phyloP scores from a whole-genome alignment of 139 green algal species.

The Trebouxia sp. region DNA sequence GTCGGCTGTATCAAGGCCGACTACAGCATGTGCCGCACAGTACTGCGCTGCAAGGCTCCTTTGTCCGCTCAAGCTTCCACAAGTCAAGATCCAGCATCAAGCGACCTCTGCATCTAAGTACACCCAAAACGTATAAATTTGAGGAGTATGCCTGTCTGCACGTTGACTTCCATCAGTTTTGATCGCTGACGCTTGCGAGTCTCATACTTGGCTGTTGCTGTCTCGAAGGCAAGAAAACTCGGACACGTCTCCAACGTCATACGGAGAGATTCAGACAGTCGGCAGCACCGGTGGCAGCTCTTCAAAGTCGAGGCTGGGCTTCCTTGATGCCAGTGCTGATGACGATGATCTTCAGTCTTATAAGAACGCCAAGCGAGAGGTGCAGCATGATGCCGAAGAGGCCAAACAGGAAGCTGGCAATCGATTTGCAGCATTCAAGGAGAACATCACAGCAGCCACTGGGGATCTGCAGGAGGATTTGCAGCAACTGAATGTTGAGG shows the following conservation, averaged over 20 bases:
- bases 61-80: neutral
- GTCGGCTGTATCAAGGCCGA: too few species aligned
- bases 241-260: neutral
- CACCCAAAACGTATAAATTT: constrained; percentile 9
- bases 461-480: constrained; percentile 3
- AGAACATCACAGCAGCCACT: neutral
- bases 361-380: neutral
- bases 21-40: neutral
- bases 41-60: neutral
- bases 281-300: neutral
- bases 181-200: neutral
- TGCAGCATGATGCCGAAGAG: neutral
- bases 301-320: neutral
- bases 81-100: neutral
- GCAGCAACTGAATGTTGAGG: neutral
- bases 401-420: neutral
- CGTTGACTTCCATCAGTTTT: neutral
- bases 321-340: neutral
- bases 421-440: neutral
- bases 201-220: neutral
- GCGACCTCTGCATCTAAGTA: neutral
- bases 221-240: constrained; percentile 1
- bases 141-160: neutral
- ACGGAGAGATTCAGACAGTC: neutral
- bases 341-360: neutral